These are phyloP conservation scores for Boletus tylopilopsis DNA, from an alignment of 768 basidiomycete species.

Conservation along the genomic window DNA sequence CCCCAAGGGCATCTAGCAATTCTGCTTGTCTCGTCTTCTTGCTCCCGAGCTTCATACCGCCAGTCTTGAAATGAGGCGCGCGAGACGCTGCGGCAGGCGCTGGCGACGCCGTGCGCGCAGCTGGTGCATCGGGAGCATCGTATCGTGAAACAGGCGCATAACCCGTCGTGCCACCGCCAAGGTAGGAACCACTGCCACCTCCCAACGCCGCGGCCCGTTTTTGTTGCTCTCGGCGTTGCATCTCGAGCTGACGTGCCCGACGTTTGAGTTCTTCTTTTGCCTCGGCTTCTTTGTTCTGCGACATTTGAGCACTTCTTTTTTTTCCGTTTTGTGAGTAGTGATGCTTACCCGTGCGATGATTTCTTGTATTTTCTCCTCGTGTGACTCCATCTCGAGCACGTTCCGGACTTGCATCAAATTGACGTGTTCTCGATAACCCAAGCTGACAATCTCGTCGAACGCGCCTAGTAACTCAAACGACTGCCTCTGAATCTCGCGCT, in stretches of 20 bases:
- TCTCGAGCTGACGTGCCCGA: conserved; percentile 95
- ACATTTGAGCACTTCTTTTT: not conserved
- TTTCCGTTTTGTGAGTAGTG: too few species aligned
- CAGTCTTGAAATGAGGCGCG: conserved; percentile 83
- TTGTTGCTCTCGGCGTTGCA: conserved; percentile 95
- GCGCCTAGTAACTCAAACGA: conserved; percentile 92
- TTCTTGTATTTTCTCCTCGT: conserved; percentile 94
- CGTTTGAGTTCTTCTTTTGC: conserved; percentile 99
- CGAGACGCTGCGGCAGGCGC: conserved; percentile 48
- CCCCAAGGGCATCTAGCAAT: conserved; percentile 82
- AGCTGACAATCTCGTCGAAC: conserved; percentile 93
- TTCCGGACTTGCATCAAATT: conserved; percentile 76
- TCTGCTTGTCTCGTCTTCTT: conserved; percentile 92
- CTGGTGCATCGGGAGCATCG: conserved; percentile 56
- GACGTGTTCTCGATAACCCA: conserved; percentile 81
- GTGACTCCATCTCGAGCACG: conserved; percentile 85
- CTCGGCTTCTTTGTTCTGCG: conserved; percentile 96
- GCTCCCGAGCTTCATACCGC: conserved; percentile 94
- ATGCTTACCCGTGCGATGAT: conserved; percentile 86
- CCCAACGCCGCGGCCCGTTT: conserved; percentile 58
- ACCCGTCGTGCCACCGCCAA: conserved; percentile 64
- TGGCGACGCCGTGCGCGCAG: conserved; percentile 41
- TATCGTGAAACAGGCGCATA: conserved; percentile 73
- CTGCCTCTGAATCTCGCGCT: conserved; percentile 85
- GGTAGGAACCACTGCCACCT: conserved; percentile 46